phyloP scores from a whole-genome alignment of 495 filamentous ascomycete species.

The Oidiodendron maius region DNA sequence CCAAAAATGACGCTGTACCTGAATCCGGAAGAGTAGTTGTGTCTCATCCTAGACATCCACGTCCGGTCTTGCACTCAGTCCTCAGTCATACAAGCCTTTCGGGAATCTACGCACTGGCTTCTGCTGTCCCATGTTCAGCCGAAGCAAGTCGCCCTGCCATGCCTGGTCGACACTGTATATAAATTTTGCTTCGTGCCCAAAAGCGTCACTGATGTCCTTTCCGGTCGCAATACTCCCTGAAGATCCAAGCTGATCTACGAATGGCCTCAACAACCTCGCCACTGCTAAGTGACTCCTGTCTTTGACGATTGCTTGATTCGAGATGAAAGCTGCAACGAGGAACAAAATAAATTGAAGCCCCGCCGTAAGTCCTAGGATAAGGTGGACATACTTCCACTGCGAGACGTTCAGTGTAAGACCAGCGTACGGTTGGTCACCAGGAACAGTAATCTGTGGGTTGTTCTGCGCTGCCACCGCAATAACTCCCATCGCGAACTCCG shows the following conservation, averaged over 20 bases:
- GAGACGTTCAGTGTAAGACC: not conserved
- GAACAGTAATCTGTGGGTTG: not conserved
- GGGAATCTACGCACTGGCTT: not conserved
- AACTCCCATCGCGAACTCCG: not conserved
- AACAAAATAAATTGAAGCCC: not conserved
- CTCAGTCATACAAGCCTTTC: not conserved
- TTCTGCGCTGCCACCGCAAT: not conserved
- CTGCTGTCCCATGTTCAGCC: not conserved
- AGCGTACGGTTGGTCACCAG: not conserved
- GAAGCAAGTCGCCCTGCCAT: not conserved
- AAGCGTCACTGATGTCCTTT: not conserved
- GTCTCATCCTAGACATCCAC: too few relatives aligned
- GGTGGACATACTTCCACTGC: not conserved
- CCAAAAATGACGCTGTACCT: too few relatives aligned
- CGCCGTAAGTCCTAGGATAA: not conserved
- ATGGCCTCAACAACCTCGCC: not conserved
- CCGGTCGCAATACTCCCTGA: not conserved
- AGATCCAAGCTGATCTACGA: not conserved
- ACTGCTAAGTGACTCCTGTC: not conserved
- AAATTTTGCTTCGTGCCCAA: not conserved
- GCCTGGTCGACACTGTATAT: not conserved
- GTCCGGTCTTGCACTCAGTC: too few relatives aligned
- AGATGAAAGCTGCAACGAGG: not conserved
- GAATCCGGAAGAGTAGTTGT: too few relatives aligned
- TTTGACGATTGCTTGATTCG: not conserved